Evolutionary conservation across 306 rosid species (phyloP).

Genomic region (Prunus davidiana): DNA sequence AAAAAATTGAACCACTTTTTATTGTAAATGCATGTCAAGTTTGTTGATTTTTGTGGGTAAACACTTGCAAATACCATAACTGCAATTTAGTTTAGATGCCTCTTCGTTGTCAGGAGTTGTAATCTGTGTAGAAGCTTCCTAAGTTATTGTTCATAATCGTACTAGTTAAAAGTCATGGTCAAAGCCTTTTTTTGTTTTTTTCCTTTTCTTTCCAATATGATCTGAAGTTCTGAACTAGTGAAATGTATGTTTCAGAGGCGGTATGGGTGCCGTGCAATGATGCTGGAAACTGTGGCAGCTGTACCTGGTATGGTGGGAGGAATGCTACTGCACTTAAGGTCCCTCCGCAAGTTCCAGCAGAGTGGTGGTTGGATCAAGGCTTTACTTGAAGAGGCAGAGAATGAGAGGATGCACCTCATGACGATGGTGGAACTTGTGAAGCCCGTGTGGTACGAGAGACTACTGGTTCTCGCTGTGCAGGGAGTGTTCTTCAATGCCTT

Average conservation of each 20-base stretch:
- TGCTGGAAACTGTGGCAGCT: slow-evolving; percentile 79
- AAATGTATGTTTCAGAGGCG: slow-evolving; percentile 46
- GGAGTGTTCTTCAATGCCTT: slow-evolving; percentile 80
- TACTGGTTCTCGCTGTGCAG: slow-evolving; percentile 61
- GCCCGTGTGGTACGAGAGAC: slow-evolving; percentile 71
- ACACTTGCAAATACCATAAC: background rate
- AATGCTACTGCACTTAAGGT: slow-evolving; percentile 60
- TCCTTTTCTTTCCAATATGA: background rate
- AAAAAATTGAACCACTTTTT: background rate
- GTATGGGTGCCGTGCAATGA: slow-evolving; percentile 82
- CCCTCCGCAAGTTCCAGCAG: slow-evolving; percentile 62
- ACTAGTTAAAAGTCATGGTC: background rate
- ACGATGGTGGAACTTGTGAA: slow-evolving; percentile 76
- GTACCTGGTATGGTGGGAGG: slow-evolving; percentile 91
- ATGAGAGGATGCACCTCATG: slow-evolving; percentile 87
- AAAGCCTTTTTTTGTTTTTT: background rate
- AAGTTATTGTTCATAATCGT: background rate
- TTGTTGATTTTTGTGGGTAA: background rate
- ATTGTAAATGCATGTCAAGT: background rate
- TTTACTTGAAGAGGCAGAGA: slow-evolving; percentile 79
- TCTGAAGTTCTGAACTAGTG: slow-evolving; percentile 7
- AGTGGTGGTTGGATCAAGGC: slow-evolving; percentile 83
- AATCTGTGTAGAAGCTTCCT: background rate
- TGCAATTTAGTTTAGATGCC: background rate
- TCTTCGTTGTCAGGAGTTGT: background rate